A percentile compares a stretch with the other conserved stretches of the same genome.
phyloP scores from a whole-genome alignment of 2,329 filamentous ascomycete genomes.

The Colletotrichum sublineola region DNA sequence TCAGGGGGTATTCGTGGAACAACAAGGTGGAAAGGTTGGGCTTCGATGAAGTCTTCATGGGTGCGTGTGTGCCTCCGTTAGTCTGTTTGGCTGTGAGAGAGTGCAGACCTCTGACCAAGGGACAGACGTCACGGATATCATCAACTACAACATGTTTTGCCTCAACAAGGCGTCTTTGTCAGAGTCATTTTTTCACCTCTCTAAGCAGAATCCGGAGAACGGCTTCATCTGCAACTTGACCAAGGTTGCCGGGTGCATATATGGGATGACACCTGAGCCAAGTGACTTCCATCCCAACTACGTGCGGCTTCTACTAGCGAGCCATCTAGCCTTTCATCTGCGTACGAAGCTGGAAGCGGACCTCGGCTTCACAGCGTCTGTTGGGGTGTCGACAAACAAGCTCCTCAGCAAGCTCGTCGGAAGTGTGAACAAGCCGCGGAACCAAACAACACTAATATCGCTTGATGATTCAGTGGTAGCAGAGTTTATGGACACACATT shows the following conservation, averaged over 20 bases:
- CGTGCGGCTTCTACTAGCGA: slow-evolving; percentile 79
- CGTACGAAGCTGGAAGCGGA: slow-evolving; percentile 79
- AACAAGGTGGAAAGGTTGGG: slow-evolving; percentile 83
- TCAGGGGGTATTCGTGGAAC: slow-evolving; percentile 83
- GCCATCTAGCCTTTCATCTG: slow-evolving; percentile 83
- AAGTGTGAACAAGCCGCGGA: slow-evolving; percentile 85
- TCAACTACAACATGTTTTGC: slow-evolving; percentile 82
- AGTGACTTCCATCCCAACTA: slow-evolving; percentile 56
- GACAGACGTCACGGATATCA: slow-evolving; percentile 86
- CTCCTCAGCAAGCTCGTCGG: slow-evolving; percentile 87
- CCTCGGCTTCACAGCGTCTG: slow-evolving; percentile 88
- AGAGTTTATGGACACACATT: slow-evolving; percentile 80
- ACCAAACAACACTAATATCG: slow-evolving; percentile 86
- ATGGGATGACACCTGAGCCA: slow-evolving; percentile 45
- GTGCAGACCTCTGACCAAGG: slow-evolving; percentile 58
- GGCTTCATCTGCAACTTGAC: slow-evolving; percentile 86
- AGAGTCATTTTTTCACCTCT: slow-evolving; percentile 85
- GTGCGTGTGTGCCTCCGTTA: slow-evolving; percentile 47
- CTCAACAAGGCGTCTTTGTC: slow-evolving; percentile 75
- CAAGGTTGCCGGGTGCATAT: slow-evolving; percentile 72
- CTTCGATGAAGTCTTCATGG: slow-evolving; percentile 84
- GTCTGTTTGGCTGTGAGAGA: too few relatives aligned
- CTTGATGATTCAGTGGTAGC: slow-evolving; percentile 69
- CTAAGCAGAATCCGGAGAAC: slow-evolving; percentile 77
- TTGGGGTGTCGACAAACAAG: slow-evolving; percentile 90